These are phyloP conservation scores for Alternaria triticina DNA, from an alignment of 2,329 filamentous ascomycete genomes.

Conservation along the genomic window DNA sequence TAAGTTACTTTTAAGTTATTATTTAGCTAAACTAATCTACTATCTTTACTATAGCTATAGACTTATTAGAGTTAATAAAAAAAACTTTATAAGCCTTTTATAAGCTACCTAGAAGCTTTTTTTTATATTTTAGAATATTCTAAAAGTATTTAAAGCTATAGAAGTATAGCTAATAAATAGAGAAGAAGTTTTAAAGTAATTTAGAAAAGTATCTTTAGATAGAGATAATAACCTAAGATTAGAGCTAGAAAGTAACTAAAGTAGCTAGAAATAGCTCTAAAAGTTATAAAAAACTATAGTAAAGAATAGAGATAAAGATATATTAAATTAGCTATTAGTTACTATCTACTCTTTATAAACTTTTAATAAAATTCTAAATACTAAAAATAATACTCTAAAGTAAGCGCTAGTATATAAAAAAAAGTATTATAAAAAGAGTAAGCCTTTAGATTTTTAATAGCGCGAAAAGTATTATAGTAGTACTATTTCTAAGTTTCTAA, in stretches of 20 bases:
- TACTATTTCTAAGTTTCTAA: no score
- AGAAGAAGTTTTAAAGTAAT: not conserved
- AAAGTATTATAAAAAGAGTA: not conserved
- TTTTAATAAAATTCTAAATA: not conserved
- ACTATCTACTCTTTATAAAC: not conserved
- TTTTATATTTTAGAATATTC: not conserved
- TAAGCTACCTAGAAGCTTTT: not conserved
- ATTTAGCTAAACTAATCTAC: not conserved
- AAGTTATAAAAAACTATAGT: not conserved
- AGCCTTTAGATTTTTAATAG: not conserved
- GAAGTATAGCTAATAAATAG: not conserved
- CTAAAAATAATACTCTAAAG: not conserved
- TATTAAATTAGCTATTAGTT: not conserved
- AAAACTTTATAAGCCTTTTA: not conserved
- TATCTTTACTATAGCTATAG: not conserved
- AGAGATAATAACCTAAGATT: not conserved
- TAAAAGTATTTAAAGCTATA: not conserved
- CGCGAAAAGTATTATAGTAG: not conserved
- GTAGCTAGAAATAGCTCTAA: not conserved
- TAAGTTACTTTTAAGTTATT: not conserved
- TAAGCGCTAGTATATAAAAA: not conserved
- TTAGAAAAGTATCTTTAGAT: not conserved
- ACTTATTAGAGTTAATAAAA: not conserved
- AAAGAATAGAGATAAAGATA: not conserved
- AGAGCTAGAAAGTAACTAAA: not conserved